These are phyloP conservation scores for Camelina hispida DNA, from an alignment of 345 rosid species.

Conservation along the genomic window DNA sequence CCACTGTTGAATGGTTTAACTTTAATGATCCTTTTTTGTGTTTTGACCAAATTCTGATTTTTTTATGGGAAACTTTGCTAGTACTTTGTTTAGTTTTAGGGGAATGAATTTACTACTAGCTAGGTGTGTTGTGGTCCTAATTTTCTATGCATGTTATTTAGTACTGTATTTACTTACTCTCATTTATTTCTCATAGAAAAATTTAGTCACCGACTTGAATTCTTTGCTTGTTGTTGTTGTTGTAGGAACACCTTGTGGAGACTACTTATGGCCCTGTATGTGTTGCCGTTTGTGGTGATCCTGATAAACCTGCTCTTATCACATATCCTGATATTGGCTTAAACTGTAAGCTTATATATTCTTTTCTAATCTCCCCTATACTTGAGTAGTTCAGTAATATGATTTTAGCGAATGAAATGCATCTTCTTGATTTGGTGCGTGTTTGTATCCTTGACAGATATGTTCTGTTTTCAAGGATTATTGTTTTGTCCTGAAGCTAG, in stretches of 20 bases:
- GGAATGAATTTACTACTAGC: slow-evolving; percentile 13
- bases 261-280: slow-evolving; percentile 69
- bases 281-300: slow-evolving; percentile 90
- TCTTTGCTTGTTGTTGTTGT: slow-evolving; percentile 2
- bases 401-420: background rate
- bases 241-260: slow-evolving; percentile 74
- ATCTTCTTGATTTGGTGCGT: background rate
- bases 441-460: slow-evolving; percentile 55
- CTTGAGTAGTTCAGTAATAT: background rate
- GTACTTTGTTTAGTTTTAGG: slow-evolving; percentile 1
- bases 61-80: slow-evolving; percentile 26
- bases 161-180: slow-evolving; percentile 4
- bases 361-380: background rate
- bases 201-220: slow-evolving; percentile 30
- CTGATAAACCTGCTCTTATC: slow-evolving; percentile 91
- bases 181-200: slow-evolving; percentile 30
- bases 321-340: slow-evolving; percentile 95
- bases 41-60: slow-evolving; percentile 15
- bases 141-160: slow-evolving; percentile 32
- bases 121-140: slow-evolving; percentile 30
- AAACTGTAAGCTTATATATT: slow-evolving; percentile 58
- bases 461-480: slow-evolving; percentile 89
- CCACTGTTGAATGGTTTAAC: background rate
- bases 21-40: slow-evolving; percentile 14
- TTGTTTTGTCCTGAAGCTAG: slow-evolving; percentile 89